Evolutionary conservation across 352 stramenopile genomes (phyloP), one percentile per base, ranked within the genome.

Genomic region (Globisporangium nodosum): DNA sequence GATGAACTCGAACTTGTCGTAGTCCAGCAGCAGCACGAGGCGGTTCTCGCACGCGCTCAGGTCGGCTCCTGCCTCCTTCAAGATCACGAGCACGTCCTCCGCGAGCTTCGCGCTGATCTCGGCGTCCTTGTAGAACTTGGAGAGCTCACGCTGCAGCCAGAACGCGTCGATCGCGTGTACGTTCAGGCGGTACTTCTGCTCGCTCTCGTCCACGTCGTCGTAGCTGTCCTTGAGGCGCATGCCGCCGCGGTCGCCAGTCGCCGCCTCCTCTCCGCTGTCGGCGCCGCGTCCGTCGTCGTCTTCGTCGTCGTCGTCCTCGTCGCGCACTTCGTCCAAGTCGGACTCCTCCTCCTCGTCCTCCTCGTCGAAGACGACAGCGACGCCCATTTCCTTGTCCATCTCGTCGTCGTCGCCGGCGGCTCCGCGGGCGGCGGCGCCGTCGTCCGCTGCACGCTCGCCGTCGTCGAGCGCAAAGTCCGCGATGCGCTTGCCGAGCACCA

Each of bases 1-100:
- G 75, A 99, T 99, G 39, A 99, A 98, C 42, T 99, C 96, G 65
- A 99, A 99, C 61, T 99, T 98, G 72, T 99, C 97, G 69, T 99
- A 98, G 60, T 98, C 97, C 45, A 99, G 72, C 5, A 99, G 65
- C 46, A 98, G 69, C 40, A 99, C 88, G 1, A 99, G 85, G 54
- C 94, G 86, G 74, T 99, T 99, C 68, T 99, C 97, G 61, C 94
- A 98, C 42, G 82, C 79, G 58, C 85, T 90, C 18, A 94, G 60
- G 51, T 94, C 85, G 31, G 64, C 75, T 0, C 76, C 79, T 6
- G 70, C 70, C 56, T 93, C 81, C 43, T 77, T 78, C 12, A 95
- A 39, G 40, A 92, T 83, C 20, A 46, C 57, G 42, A 95, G 54
- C 33, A 99, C 92, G 53, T 98, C 79, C 54, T 97, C 93, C 0